Percentiles rank a stretch among this genome's conserved stretches.
phyloP scores from a whole-genome alignment of 768 basidiomycete species.

The Phanerochaete carnosa region DNA sequence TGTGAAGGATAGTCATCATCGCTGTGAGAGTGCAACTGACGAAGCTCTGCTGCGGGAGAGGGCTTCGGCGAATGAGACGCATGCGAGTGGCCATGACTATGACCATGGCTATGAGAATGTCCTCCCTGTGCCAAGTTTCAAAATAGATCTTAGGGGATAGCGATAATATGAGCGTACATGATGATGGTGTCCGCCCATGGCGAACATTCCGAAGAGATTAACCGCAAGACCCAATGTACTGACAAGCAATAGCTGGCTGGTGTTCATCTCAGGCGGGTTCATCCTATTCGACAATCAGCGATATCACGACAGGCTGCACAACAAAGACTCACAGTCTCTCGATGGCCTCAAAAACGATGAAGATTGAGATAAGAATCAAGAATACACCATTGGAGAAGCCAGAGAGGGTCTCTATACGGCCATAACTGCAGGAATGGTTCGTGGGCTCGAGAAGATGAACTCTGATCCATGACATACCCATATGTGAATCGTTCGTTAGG shows the following conservation, averaged over 20 bases:
- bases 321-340: conserved; percentile 70
- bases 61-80: background rate
- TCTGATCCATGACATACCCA: conserved; percentile 51
- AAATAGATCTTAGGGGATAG: background rate
- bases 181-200: conserved; percentile 94
- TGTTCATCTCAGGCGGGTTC: conserved; percentile 98
- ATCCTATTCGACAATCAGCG: conserved; percentile 41
- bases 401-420: conserved; percentile 94
- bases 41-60: conserved; percentile 2
- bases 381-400: conserved; percentile 98
- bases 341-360: conserved; percentile 97
- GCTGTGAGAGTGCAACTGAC: background rate
- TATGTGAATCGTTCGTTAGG: conserved; percentile 94
- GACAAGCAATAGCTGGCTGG: conserved; percentile 85
- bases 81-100: background rate
- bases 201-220: conserved; percentile 98
- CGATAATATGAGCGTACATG: conserved; percentile 45
- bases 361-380: conserved; percentile 89
- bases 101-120: conserved; percentile 26
- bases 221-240: conserved; percentile 88
- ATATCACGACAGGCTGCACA: background rate
- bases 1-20: conserved; percentile 5
- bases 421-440: conserved; percentile 56
- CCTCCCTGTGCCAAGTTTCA: conserved; percentile 35
- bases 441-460: background rate